Evolutionary conservation across 139 green algal species (phyloP).

Genomic region (Picochlorum sp.): DNA sequence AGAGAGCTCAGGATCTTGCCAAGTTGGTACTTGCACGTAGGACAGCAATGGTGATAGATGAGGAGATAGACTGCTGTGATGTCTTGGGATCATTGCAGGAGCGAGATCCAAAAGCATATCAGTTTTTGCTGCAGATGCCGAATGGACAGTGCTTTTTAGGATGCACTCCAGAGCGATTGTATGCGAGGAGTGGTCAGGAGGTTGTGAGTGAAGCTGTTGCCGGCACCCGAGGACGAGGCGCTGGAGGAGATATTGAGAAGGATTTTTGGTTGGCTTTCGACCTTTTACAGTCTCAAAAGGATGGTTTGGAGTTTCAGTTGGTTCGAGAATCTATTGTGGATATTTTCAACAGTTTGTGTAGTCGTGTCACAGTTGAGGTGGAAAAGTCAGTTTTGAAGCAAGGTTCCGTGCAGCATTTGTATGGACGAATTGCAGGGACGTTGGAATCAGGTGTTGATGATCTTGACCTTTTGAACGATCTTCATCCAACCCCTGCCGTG

Average conservation of each 20-base stretch:
- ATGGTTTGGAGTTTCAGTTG: conserved; percentile 88
- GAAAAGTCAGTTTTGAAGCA: conserved; percentile 87
- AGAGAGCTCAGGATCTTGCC: conserved; percentile 29
- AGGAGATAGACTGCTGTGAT: conserved; percentile 44
- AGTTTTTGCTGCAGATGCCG: conserved; percentile 60
- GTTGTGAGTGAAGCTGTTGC: conserved; percentile 88
- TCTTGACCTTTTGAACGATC: conserved; percentile 43
- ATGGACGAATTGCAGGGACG: conserved; percentile 66
- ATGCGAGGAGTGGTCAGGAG: conserved; percentile 49
- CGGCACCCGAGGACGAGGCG: conserved; percentile 68
- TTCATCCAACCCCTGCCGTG: conserved; percentile 88
- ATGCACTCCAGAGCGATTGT: conserved; percentile 89
- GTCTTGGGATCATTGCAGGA: conserved; percentile 66
- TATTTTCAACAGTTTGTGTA: conserved; percentile 34
- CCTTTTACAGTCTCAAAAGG: conserved; percentile 78
- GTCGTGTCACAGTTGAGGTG: conserved; percentile 63
- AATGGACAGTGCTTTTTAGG: conserved; percentile 70
- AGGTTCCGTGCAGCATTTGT: conserved; percentile 90
- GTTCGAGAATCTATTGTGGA: conserved; percentile 73
- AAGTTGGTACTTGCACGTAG: conserved; percentile 78
- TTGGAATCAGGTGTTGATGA: conserved; percentile 33
- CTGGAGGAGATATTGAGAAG: conserved; percentile 49
- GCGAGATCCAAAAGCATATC: conserved; percentile 73
- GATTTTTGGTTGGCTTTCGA: conserved; percentile 85
- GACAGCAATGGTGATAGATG: conserved; percentile 39